Base-by-base conservation (phyloP, 345 rosid species). In the Carallia brachiata region DNA sequence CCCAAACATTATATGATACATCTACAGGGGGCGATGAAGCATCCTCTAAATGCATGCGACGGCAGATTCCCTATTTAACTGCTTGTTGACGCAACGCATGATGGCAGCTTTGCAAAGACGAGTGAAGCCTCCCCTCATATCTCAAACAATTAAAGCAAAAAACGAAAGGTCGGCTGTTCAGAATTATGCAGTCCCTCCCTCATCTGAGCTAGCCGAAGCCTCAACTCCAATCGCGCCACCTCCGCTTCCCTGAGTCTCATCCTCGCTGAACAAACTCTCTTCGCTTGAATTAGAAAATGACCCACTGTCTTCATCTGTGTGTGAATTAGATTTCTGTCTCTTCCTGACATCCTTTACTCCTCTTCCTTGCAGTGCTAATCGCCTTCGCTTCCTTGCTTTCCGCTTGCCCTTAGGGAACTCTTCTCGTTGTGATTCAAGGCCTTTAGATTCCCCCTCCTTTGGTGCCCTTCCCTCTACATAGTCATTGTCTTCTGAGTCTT, bases 361-460 rank as follows among this genome's bases (percentile, higher is more conserved):
- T 81, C 89, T 88, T 61, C 98, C 97, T 83, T 89, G 94, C 62
- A 90, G 79, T 66, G 89, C 83, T 68, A 89, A 75, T 34, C 89
- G 85, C 79, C 97, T 81, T 34, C 99, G 75, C 79, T 89, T 90
- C 81, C 97, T 87, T 48, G 94, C 96, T 73, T 90, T 88, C 52
- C 97, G 77, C 80, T 96, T 96, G 40, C 96, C 99, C 88, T 92
- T 92, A 7, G 98, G 98, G 73, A 85, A 87, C 55, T 89, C 97
- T 69, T 92, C 97, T 66, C 81, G 86, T 67, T 85, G 96, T 36
- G 98, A 84, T 56, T 83, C 88, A 6, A 84, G 74, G 77, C 82
- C 70, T 70, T 73, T 84, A 67, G 83, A 66, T 34, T 86, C 91
- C 62, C 56, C 75, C 71, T 84, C 88, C 73, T 70, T 83, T 6